These are phyloP conservation scores for Aspergillus amoenus DNA, from an alignment of 2,329 filamentous ascomycete species.

Conservation along the genomic window DNA sequence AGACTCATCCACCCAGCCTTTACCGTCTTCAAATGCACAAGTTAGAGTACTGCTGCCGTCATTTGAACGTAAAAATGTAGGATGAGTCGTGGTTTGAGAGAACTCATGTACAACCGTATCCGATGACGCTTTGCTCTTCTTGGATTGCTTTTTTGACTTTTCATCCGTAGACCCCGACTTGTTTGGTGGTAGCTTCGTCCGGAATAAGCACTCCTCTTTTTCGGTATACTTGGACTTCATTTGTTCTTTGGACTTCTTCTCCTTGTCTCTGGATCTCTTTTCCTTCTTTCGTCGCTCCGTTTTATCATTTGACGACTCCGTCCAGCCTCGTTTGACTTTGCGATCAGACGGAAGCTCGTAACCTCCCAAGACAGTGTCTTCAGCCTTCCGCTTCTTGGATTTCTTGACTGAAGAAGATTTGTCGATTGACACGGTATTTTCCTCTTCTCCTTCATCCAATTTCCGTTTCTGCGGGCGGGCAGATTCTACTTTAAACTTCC, in stretches of 20 bases:
- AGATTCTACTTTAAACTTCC: constrained; percentile 80
- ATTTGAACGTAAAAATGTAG: constrained; percentile 71
- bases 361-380: constrained; percentile 60
- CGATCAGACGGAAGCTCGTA: constrained; percentile 70
- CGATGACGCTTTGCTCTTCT: constrained; percentile 60
- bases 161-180: constrained; percentile 35
- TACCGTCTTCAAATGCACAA: constrained; percentile 73
- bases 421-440: constrained; percentile 27
- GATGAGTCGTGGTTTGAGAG: constrained; percentile 76
- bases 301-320: constrained; percentile 59
- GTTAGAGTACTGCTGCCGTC: constrained; percentile 48
- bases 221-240: constrained; percentile 77
- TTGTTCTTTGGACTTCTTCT: constrained; percentile 57
- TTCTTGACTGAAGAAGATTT: constrained; percentile 42
- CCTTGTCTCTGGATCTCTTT: constrained; percentile 52
- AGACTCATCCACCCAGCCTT: constrained; percentile 81
- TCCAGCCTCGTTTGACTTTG: constrained; percentile 88
- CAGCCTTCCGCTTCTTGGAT: constrained; percentile 52
- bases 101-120: constrained; percentile 84
- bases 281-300: constrained; percentile 45
- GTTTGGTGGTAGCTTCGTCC: constrained; percentile 70
- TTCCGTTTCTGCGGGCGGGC: constrained; percentile 66
- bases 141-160: constrained; percentile 50
- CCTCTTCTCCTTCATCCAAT: constrained; percentile 39
- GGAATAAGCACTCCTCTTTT: constrained; percentile 78